These are phyloP conservation scores for Fusarium zealandicum DNA, from an alignment of 2,329 filamentous ascomycete genomes.

Conservation along the genomic window DNA sequence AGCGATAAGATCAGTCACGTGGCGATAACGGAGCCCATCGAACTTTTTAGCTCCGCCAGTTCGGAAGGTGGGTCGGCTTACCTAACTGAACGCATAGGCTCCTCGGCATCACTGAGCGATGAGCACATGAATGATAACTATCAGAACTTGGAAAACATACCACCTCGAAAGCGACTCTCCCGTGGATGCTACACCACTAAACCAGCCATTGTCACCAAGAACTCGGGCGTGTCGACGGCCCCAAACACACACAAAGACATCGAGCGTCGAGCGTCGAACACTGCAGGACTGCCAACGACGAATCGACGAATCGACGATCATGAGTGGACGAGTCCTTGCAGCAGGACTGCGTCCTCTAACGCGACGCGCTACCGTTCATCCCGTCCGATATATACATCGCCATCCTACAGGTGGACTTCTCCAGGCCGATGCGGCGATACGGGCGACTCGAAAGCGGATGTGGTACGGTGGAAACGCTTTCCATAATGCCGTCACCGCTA, in stretches of 20 bases:
- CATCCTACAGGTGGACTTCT: conserved; percentile 74
- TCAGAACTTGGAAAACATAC: conserved; percentile 28
- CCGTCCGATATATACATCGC: conserved; percentile 70
- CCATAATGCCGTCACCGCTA: conserved; percentile 75
- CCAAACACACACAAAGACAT: conserved; percentile 31
- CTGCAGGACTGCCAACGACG: conserved; percentile 26
- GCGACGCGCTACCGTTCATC: conserved; percentile 64
- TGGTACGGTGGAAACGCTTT: conserved; percentile 86
- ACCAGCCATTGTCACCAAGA: conserved; percentile 27
- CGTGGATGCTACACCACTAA: conserved; percentile 31
- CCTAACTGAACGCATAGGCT: conserved; percentile 20
- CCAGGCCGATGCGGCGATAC: conserved; percentile 68
- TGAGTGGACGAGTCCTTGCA: conserved; percentile 61
- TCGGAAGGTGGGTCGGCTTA: conserved; percentile 23
- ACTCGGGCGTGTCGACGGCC: conserved; percentile 38
- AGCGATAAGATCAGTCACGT: conserved; percentile 45
- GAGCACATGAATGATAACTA: conserved; percentile 37
- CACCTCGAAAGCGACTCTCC: conserved; percentile 25
- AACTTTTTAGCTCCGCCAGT: neutral
- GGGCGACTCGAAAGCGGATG: conserved; percentile 67
- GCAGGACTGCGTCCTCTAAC: conserved; percentile 73
- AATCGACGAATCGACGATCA: too few relatives aligned
- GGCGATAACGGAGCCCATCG: conserved; percentile 38
- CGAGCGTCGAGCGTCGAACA: conserved; percentile 26
- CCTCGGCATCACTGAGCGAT: conserved; percentile 23